Evolutionary conservation across 352 stramenopile genomes (phyloP).

Genomic region (Pythium pectinolyticum): DNA sequence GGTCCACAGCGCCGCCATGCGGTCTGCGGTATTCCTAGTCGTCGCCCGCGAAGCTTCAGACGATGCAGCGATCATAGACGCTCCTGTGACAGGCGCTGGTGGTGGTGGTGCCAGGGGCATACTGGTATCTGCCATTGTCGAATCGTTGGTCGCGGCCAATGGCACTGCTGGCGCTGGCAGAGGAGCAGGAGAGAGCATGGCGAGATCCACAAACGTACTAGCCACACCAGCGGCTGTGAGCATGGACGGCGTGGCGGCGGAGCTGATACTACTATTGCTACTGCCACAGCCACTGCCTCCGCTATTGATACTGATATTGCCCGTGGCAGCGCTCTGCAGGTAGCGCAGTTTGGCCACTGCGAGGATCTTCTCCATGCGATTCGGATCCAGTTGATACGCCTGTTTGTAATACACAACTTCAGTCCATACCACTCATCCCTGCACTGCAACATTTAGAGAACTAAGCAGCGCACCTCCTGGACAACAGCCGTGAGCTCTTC

Average conservation of each 20-base stretch:
- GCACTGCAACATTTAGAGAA: neutral
- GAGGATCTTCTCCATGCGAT: conserved; percentile 54
- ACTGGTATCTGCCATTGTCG: conserved; percentile 4
- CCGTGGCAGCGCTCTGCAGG: no score
- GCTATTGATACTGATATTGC: no score
- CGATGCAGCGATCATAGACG: no score
- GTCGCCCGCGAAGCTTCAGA: no score
- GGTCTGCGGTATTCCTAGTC: conserved; percentile 42
- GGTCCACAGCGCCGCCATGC: conserved; percentile 66
- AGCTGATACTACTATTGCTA: no score
- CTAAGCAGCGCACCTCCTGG: conserved; percentile 37
- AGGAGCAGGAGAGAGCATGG: neutral
- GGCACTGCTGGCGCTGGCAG: no score
- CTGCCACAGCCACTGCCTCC: no score
- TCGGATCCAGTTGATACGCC: conserved; percentile 52
- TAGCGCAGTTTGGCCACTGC: conserved; percentile 42
- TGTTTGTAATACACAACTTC: conserved; percentile 13
- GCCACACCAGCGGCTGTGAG: neutral
- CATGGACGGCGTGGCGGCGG: neutral
- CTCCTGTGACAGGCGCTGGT: no score
- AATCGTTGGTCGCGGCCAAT: neutral
- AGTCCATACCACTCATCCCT: neutral
- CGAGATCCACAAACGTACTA: neutral
- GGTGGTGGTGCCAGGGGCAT: no score
- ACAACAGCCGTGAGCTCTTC: conserved; percentile 50